phyloP scores from a whole-genome alignment of 352 stramenopile species.

The Pythium chondricola region DNA sequence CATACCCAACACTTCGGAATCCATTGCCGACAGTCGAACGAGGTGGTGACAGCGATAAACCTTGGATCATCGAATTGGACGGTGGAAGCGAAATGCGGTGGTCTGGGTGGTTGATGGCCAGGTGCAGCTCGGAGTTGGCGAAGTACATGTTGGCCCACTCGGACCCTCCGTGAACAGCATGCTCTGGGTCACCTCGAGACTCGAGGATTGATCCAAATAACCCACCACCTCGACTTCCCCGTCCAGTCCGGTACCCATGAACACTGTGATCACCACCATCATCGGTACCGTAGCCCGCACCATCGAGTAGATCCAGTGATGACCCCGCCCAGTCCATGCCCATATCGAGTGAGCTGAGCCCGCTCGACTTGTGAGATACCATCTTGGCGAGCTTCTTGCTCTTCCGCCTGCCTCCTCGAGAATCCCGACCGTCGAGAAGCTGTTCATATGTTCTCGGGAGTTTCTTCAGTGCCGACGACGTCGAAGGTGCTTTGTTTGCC shows the following conservation, averaged over 20 bases:
- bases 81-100: constrained; percentile 53
- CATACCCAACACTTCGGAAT: no score
- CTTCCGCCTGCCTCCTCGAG: constrained; percentile 74
- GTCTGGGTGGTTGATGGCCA: constrained; percentile 63
- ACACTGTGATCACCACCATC: constrained; percentile 11
- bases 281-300: neutral
- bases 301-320: constrained; percentile 10
- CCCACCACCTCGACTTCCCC: constrained; percentile 27
- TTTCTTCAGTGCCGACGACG: constrained; percentile 28
- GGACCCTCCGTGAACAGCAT: constrained; percentile 55
- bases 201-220: no score
- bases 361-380: neutral
- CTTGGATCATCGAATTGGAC: constrained; percentile 18
- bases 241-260: constrained; percentile 5
- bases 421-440: constrained; percentile 64
- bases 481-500: constrained; percentile 23
- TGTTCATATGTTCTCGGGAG: constrained; percentile 73
- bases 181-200: no score
- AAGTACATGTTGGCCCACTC: constrained; percentile 76
- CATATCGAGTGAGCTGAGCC: constrained; percentile 18
- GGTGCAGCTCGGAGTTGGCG: constrained; percentile 53
- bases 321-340: constrained; percentile 11
- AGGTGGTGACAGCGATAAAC: constrained; percentile 42
- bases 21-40: constrained; percentile 23
- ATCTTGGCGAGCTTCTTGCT: constrained; percentile 52